Evolutionary conservation across 2,329 filamentous ascomycete species (phyloP).

Genomic region (Fusarium xyrophilum): DNA sequence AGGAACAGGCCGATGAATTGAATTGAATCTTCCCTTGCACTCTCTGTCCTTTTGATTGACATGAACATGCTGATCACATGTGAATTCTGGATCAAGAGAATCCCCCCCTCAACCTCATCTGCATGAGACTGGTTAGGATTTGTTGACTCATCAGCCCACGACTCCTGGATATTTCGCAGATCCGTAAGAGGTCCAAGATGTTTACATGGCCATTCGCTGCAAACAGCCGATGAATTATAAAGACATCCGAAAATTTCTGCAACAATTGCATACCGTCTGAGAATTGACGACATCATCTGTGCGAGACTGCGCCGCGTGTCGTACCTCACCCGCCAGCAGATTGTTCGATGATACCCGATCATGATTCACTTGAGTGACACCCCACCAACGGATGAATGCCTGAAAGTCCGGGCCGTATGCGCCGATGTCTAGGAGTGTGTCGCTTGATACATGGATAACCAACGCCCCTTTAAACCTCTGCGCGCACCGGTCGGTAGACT

Average conservation of each 20-base stretch:
- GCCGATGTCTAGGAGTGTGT: no score
- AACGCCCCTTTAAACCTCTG: no score
- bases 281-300: accelerated
- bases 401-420: neutral
- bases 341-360: neutral
- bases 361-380: neutral
- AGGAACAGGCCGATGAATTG: neutral
- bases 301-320: neutral
- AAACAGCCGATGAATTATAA: neutral
- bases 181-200: neutral
- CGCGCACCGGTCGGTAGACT: no score
- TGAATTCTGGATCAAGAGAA: no score
- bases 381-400: neutral
- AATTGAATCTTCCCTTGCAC: neutral
- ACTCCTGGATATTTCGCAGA: neutral
- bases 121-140: neutral
- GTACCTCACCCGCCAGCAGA: neutral
- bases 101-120: neutral
- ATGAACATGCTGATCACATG: no score
- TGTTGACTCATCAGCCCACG: neutral
- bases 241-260: neutral
- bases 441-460: no score
- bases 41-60: neutral
- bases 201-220: neutral
- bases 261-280: neutral